Percentiles rank a stretch among this genome's conserved stretches.
phyloP scores from a whole-genome alignment of 164 flowering plant species.

The Litsea cubeba region DNA sequence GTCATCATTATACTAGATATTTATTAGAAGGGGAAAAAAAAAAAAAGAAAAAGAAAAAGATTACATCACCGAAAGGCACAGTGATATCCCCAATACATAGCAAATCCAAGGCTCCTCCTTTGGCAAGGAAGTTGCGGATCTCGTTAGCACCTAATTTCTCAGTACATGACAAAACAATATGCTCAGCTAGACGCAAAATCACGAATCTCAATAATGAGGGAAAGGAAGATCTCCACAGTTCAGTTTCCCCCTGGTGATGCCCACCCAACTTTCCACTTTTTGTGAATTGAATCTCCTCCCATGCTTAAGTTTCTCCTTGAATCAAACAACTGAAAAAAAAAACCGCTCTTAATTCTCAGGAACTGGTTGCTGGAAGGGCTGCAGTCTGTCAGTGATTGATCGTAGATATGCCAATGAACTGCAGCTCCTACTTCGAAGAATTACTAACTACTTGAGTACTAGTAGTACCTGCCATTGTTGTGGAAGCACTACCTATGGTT shows the following conservation, averaged over 20 bases:
- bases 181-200: neutral
- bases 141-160: neutral
- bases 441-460: neutral
- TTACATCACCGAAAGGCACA: neutral
- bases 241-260: neutral
- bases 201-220: neutral
- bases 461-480: neutral
- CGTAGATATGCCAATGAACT: neutral
- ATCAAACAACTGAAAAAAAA: neutral
- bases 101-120: neutral
- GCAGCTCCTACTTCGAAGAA: conserved; percentile 1
- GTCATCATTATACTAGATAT: neutral
- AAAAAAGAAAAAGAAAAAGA: neutral
- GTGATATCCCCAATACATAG: neutral
- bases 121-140: neutral
- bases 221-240: neutral
- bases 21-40: too few relatives aligned
- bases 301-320: neutral
- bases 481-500: neutral
- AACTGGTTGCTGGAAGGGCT: neutral
- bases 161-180: neutral
- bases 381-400: neutral
- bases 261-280: neutral
- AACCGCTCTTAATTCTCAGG: neutral
- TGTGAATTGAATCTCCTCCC: neutral